Base-by-base conservation (phyloP, 768 basidiomycete species). In the Suillus clintonianus region DNA sequence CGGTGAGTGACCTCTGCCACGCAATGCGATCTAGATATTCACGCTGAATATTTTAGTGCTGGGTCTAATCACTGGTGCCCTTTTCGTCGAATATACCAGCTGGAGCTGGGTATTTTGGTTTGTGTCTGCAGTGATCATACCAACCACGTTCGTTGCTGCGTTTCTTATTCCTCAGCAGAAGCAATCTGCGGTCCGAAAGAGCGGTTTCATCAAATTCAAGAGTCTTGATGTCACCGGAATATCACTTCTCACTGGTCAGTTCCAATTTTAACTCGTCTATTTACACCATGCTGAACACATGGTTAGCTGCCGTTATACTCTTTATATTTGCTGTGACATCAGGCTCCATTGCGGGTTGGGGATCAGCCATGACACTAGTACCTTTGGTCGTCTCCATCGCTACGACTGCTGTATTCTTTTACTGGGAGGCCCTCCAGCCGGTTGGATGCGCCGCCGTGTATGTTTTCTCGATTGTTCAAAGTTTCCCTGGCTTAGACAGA, bases 341-440 rank as follows among this genome's bases (percentile, higher is more conserved):
- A 13, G 83, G 80, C 10, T 79, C 84, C 0, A 77, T 77, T n/a
- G 71, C 69, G 30, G 82, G 83, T 5, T 86, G 84, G 84, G 15
- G 27, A 8, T 53, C 51, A 53, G 32, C 19, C 19, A 53, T 19
- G n/a, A 81, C 83, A 65, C 72, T 85, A 56, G 80, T 77, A 3
- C 80, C 83, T 2, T 73, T 86, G 56, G 67, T 83, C 42, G 68
- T 85, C 48, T 77, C 82, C 19, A 68, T 82, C 66, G 37, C 78
- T 14, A 61, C 79, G 27, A 68, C 77, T 51, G 67, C 71, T 24
- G 69, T 36, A 2, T 86, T 86, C 74, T 80, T 84, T 71, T 66
- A 74, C 45, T 83, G 77, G 75, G 82, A 84, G 63, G 67, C 75
- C 5, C 62, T 63, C 2, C 69, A 82, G 17, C 78, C 77, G 6